Conservation (phyloP, 371 early-diverging fungal genomes). For the Rhizomucor pusillus region DNA sequence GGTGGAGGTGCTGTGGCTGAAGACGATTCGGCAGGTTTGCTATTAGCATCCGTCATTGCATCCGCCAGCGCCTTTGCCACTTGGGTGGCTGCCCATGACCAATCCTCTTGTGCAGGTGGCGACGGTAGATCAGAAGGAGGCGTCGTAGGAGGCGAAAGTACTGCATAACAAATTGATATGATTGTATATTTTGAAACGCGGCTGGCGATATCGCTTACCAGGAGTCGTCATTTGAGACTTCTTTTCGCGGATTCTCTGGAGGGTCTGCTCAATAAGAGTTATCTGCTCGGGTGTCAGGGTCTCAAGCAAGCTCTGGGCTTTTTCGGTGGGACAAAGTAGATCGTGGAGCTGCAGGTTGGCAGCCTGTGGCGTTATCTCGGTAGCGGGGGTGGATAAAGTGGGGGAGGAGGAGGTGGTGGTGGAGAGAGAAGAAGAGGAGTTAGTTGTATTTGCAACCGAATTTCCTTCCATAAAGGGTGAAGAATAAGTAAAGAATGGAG, state of each 20-base stretch:
- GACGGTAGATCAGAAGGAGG: conserved; percentile 5
- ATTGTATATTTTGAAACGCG: neutral
- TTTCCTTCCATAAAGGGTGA: too few species aligned
- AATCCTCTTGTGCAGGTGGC: conserved; percentile 9
- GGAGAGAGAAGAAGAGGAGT: neutral
- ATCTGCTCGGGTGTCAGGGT: conserved; percentile 37
- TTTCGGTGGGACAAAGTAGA: conserved; percentile 33
- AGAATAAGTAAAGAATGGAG: neutral
- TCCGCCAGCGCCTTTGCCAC: conserved; percentile 24
- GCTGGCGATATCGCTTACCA: neutral
- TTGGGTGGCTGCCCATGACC: conserved; percentile 18
- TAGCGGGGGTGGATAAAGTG: neutral
- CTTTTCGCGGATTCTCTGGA: conserved; percentile 34
- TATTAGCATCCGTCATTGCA: conserved; percentile 13
- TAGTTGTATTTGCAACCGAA: too few species aligned
- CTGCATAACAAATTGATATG: neutral
- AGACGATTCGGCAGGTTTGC: neutral
- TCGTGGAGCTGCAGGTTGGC: conserved; percentile 20
- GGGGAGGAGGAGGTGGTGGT: neutral
- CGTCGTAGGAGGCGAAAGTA: conserved; percentile 3
- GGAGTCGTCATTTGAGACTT: conserved; percentile 12
- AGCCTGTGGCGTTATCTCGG: conserved; percentile 2
- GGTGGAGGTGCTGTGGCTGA: neutral
- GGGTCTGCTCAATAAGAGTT: conserved; percentile 33
- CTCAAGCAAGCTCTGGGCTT: conserved; percentile 32